Evolutionary conservation across 768 basidiomycete species (phyloP).

Genomic region (Tremella yokohamensis): DNA sequence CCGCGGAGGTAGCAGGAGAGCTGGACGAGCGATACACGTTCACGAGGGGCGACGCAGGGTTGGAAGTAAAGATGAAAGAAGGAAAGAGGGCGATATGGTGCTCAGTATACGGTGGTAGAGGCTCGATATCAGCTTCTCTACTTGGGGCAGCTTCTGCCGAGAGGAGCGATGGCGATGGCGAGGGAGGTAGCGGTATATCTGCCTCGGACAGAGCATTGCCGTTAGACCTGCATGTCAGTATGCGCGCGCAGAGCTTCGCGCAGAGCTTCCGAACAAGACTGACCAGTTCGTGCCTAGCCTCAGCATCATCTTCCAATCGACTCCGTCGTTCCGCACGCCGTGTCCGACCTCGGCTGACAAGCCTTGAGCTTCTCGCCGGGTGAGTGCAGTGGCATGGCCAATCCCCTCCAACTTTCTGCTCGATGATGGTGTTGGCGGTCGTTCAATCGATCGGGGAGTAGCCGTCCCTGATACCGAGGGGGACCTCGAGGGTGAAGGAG

Average conservation of each 20-base stretch:
- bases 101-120: slow-evolving; percentile 15
- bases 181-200: slow-evolving; percentile 40
- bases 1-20: neutral
- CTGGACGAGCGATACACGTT: slow-evolving; percentile 36
- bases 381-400: slow-evolving; percentile 18
- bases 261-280: no score
- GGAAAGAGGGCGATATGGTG: slow-evolving; percentile 47
- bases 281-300: slow-evolving; percentile 48
- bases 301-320: slow-evolving; percentile 50
- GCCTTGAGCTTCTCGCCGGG: neutral
- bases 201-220: slow-evolving; percentile 44
- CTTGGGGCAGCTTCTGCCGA: neutral
- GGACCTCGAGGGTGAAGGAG: slow-evolving; percentile 40
- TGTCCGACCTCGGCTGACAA: slow-evolving; percentile 25
- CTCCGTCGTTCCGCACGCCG: slow-evolving; percentile 43
- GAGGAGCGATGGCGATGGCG: slow-evolving; percentile 30
- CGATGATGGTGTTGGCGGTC: neutral
- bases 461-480: slow-evolving; percentile 13
- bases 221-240: slow-evolving; percentile 38
- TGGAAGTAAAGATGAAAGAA: slow-evolving; percentile 47
- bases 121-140: neutral
- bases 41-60: slow-evolving; percentile 44
- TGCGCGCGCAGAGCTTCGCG: neutral
- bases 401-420: slow-evolving; percentile 6
- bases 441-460: neutral